A percentile compares a stretch with the other conserved stretches of the same genome.
These are phyloP conservation scores for Blattamonas nauphoetae DNA, from an alignment of 78 protist species.

Conservation along the genomic window DNA sequence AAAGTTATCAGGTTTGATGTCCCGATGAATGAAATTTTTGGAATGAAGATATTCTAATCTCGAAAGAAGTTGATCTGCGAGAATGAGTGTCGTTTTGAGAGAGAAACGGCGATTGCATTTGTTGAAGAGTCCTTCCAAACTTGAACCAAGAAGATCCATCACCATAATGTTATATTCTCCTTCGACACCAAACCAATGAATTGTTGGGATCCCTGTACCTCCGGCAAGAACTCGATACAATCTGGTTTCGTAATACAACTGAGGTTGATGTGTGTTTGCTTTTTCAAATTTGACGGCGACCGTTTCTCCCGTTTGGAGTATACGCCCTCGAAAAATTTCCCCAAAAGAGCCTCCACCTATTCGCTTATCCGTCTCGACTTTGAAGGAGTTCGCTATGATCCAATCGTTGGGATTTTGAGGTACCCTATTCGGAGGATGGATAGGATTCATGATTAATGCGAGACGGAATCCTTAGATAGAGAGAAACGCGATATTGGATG, in stretches of 20 bases:
- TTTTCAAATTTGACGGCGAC: slow-evolving; percentile 25
- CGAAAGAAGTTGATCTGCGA: slow-evolving; percentile 82
- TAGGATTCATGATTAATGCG: too few relatives aligned
- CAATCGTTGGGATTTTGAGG: background rate
- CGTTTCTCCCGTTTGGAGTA: background rate
- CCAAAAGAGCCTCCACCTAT: slow-evolving; percentile 27
- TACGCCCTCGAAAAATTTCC: background rate
- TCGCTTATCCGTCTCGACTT: background rate
- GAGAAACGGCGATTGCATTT: slow-evolving; percentile 70
- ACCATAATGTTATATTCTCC: slow-evolving; percentile 77
- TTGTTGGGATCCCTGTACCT: slow-evolving; percentile 77
- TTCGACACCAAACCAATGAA: slow-evolving; percentile 89
- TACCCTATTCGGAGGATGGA: too few relatives aligned
- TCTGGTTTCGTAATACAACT: slow-evolving; percentile 27
- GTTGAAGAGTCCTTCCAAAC: slow-evolving; percentile 86
- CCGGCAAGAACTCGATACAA: slow-evolving; percentile 25
- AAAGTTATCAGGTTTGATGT: slow-evolving; percentile 17
- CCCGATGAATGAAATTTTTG: slow-evolving; percentile 42
- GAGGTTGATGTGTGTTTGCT: slow-evolving; percentile 18
- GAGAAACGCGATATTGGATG: too few relatives aligned
- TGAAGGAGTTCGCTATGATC: background rate
- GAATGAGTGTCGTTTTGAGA: slow-evolving; percentile 72
- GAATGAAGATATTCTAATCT: slow-evolving; percentile 48
- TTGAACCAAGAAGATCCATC: slow-evolving; percentile 93
- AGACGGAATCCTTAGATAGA: too few relatives aligned